A percentile compares a stretch with the other conserved stretches of the same genome.
phyloP scores from a whole-genome alignment of 78 protist genomes.

The Bigelowiella natans region DNA sequence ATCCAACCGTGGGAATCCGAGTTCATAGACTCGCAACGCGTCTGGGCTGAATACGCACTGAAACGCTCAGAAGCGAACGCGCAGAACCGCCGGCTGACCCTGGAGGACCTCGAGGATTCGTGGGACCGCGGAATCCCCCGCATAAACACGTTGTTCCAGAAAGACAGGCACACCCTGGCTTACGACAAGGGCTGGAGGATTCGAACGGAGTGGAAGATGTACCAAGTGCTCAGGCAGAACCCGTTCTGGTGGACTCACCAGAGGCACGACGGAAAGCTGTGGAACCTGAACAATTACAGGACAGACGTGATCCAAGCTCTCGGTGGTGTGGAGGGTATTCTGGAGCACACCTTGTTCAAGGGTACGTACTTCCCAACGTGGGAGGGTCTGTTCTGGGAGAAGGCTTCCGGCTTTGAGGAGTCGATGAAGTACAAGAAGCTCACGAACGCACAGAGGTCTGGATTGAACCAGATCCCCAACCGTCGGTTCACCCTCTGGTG shows the following conservation, averaged over 20 bases:
- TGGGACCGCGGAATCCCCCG: conserved; percentile 99
- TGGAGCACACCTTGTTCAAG: conserved; percentile 99
- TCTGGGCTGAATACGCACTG: conserved; percentile 85
- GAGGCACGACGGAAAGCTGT: conserved; percentile 98
- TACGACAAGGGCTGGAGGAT: conserved; percentile 87
- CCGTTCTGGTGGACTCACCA: conserved; percentile 99
- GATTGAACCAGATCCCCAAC: conserved; percentile 99
- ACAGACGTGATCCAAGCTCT: conserved; percentile 97
- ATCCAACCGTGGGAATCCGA: conserved; percentile 98
- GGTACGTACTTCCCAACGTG: conserved; percentile 99
- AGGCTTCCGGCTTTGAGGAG: conserved; percentile 85
- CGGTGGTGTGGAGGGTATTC: conserved; percentile 99
- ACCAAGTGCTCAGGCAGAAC: conserved; percentile 74
- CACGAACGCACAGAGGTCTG: conserved; percentile 99
- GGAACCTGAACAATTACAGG: conserved; percentile 97
- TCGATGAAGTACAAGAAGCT: conserved; percentile 96
- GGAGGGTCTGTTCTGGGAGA: conserved; percentile 99
- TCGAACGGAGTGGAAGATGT: conserved; percentile 91
- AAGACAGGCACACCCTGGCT: conserved; percentile 35
- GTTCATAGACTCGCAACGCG: conserved; percentile 93
- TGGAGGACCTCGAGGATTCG: conserved; percentile 97
- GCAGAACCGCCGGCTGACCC: conserved; percentile 88
- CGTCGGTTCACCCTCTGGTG: conserved; percentile 99
- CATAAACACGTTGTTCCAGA: conserved; percentile 95
- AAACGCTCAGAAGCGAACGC: conserved; percentile 88